Conservation (phyloP, 257 asterid species). For the Jacaranda copaia region DNA sequence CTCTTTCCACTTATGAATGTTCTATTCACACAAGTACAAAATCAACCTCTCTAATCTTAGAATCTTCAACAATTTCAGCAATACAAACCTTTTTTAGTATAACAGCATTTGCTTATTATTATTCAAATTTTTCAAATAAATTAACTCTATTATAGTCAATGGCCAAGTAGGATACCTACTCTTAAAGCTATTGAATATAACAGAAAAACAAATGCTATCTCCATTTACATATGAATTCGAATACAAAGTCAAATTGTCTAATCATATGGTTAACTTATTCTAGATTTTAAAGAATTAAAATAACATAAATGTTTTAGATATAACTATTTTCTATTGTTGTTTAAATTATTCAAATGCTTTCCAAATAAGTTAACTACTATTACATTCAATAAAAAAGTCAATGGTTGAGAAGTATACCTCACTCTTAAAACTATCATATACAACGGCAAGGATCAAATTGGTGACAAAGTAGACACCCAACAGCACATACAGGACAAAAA, state of each 20-base stretch:
- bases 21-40: background rate
- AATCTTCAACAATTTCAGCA: background rate
- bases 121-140: slow-evolving; percentile 14
- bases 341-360: slow-evolving; percentile 27
- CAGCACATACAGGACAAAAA: slow-evolving; percentile 87
- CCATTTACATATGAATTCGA: slow-evolving; percentile 2
- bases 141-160: background rate
- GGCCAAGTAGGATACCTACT: slow-evolving; percentile 50
- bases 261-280: slow-evolving; percentile 6
- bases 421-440: slow-evolving; percentile 93
- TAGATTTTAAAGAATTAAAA: background rate
- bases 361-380: slow-evolving; percentile 12
- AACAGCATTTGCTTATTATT: background rate
- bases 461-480: slow-evolving; percentile 98
- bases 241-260: background rate
- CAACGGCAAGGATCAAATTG: slow-evolving; percentile 98
- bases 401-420: slow-evolving; percentile 62
- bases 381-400: slow-evolving; percentile 17
- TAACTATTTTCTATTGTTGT: background rate
- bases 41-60: background rate
- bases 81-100: background rate
- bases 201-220: slow-evolving; percentile 43
- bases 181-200: slow-evolving; percentile 66
- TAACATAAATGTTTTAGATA: slow-evolving; percentile 10
- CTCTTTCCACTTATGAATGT: slow-evolving; percentile 1